Percentiles rank a stretch among this genome's conserved stretches.
Conservation (phyloP, 2,329 filamentous ascomycete genomes). For the Aureobasidium sp. region DNA sequence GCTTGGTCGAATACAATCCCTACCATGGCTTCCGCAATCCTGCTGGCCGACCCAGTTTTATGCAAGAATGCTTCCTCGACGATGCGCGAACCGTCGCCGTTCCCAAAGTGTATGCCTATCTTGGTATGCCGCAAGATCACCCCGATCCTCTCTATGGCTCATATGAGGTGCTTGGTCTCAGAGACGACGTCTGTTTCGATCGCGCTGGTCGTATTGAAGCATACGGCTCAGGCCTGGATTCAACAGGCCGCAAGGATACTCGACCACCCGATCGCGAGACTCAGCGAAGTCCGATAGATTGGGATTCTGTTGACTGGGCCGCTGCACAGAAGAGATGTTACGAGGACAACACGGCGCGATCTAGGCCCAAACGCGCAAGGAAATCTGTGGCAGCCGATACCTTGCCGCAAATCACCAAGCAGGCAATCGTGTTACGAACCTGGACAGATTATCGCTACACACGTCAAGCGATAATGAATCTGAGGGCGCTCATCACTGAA, state of each 20-base stretch:
- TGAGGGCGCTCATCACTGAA: conserved; percentile 79
- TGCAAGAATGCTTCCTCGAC: conserved; percentile 53
- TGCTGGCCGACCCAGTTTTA: conserved; percentile 26
- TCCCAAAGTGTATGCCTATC: conserved; percentile 60
- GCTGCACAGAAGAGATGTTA: not conserved
- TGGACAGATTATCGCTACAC: conserved; percentile 78
- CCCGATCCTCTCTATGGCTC: conserved; percentile 42
- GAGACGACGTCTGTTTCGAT: conserved; percentile 44
- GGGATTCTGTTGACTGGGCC: not conserved
- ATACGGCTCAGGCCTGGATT: conserved; percentile 43
- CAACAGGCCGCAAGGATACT: too few relatives aligned
- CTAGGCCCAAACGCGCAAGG: too few relatives aligned
- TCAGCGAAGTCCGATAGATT: not conserved
- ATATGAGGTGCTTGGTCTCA: conserved; percentile 40
- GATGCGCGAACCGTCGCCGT: conserved; percentile 47
- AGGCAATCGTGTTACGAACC: conserved; percentile 75
- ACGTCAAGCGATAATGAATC: conserved; percentile 68
- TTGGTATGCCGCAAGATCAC: conserved; percentile 44
- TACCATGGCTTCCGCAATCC: conserved; percentile 34
- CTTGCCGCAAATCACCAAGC: conserved; percentile 44
- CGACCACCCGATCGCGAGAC: too few relatives aligned
- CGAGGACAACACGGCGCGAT: not conserved
- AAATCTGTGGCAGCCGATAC: not conserved
- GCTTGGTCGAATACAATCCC: not conserved
- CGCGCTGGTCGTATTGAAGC: conserved; percentile 43